Base-by-base conservation (phyloP, 2,329 filamentous ascomycete species). In the Dothideomycetes sp. region DNA sequence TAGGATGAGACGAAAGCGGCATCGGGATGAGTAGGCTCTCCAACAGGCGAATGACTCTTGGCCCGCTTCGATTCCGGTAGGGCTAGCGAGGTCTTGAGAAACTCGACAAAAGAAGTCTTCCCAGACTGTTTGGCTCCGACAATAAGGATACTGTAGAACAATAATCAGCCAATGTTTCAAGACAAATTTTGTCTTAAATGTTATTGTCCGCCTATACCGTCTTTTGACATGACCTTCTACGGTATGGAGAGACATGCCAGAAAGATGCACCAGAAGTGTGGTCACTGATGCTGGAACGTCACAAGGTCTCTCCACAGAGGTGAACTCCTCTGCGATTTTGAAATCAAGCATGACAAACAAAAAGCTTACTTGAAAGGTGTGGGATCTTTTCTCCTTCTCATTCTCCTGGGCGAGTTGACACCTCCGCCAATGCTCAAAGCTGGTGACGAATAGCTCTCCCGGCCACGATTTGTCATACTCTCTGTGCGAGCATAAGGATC, bases 41-140 rank as follows among this genome's bases (percentile, higher is more conserved):
- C 43, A 16, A 33, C 34, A 17, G 47, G 39, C 3, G 45, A 43
- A 8, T 47, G 44, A 8, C 37, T 29, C 17, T 30, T 27, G 4
- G 59, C 19, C 30, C 81, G 78, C 65, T 93, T 93, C 63, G 82
- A 84, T 5, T 79, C 64, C n/a, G 87, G 85, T 39, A 91, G 70
- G 14, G 84, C 82, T 38, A 96, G 73, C 1, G 89, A 82, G 37
- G 79, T 84, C 64, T 86, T 86, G 50, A 98, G 78, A 57, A 98
- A 96, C 49, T 95, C 85, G 56, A 98, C 81, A 63, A 98, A 95
- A 1, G 87, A 94, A 0, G 88, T 94, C 68, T 98, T 98, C 60
- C 91, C 91, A 5, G 85, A 81, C 60, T 81, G 82, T 44, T 84
- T 80, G 36, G 86, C 82, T 44, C 91, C 91, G 53, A 96, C 77